Evolutionary conservation across 495 filamentous ascomycete genomes (phyloP).

Genomic region (Podospora appendiculata): DNA sequence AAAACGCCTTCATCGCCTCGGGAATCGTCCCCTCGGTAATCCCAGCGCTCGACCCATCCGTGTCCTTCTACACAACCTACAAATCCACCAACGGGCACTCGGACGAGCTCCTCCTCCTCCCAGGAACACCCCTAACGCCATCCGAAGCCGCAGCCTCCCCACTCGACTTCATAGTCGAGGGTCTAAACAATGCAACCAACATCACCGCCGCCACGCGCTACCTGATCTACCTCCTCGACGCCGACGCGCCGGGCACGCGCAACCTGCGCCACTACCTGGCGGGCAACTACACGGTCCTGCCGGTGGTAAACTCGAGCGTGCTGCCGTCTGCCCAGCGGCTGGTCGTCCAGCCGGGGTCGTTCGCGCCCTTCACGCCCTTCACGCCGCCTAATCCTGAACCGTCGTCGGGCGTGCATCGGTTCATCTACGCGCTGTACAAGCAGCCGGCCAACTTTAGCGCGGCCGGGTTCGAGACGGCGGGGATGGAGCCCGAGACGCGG

Average conservation of each 20-base stretch:
- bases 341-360: conserved; percentile 1
- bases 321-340: conserved; percentile 18
- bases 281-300: conserved; percentile 16
- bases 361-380: conserved; percentile 16
- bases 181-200: conserved; percentile 17
- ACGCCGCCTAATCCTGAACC: conserved; percentile 6
- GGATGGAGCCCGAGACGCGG: conserved; percentile 8
- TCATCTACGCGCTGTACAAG: conserved; percentile 18
- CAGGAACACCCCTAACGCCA: conserved; percentile 9
- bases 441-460: conserved; percentile 15
- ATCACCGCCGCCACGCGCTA: conserved; percentile 12
- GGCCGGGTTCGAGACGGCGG: conserved; percentile 12
- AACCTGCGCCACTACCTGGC: conserved; percentile 19
- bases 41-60: conserved; percentile 17
- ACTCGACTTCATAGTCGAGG: conserved; percentile 20
- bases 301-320: conserved; percentile 5
- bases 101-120: conserved; percentile 7
- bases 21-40: conserved; percentile 21
- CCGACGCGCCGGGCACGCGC: conserved; percentile 14
- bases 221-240: conserved; percentile 21
- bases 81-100: conserved; percentile 7
- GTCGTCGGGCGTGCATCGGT: conserved; percentile 17
- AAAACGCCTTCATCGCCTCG: conserved; percentile 13
- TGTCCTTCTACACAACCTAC: conserved; percentile 19
- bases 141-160: conserved; percentile 9